Base-by-base conservation (phyloP, 306 rosid species). In the Citrullus colocynthis region DNA sequence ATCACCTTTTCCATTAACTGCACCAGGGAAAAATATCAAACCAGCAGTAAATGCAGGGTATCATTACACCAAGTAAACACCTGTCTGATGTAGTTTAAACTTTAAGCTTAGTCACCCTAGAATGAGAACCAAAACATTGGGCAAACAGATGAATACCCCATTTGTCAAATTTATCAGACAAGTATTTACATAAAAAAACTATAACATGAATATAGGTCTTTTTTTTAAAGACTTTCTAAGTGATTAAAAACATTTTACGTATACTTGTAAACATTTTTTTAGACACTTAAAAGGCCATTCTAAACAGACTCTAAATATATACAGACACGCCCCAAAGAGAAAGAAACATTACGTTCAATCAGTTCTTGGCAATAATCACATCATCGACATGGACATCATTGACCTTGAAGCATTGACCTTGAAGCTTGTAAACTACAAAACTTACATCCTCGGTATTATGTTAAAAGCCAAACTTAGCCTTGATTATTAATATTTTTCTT, bases 1-100 rank as follows among this genome's bases (percentile, higher is more conserved):
- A 95, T 86, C 49, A 95, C 79, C 17, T 88, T 87, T 80, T 92
- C 96, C 93, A 92, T 90, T 67, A 95, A 85, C 98, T 95, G 93
- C 91, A 84, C 32, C 32, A 83, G 36, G 77, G 58, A 77, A 49
- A 77, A 49, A 37, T 77, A 70, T 24, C 65, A 75, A 58, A 67
- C 24, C 39, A 51, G 58, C 41, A 44, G 41, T 71, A 71, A 48
- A 48, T 48, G 54, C 1, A 48, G 57, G 49, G 12, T 44, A 3
- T 13, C 36, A 70, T 70, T 24, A 24, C 42, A 13, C 52, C 4
- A n/a, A 41, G 57, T 21, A 70, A 42, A 70, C 4, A 20, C 32
- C 11, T 11, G 11, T 14, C n/a, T 14, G 34, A 20, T 12, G 55
- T 41, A 10, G 55, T 42, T 69, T n/a, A 13, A 24, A 45, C n/a